Percentiles rank a stretch among this genome's conserved stretches.
Evolutionary conservation across 2,329 filamentous ascomycete genomes (phyloP).

Genomic region (Aspergillus sp.): DNA sequence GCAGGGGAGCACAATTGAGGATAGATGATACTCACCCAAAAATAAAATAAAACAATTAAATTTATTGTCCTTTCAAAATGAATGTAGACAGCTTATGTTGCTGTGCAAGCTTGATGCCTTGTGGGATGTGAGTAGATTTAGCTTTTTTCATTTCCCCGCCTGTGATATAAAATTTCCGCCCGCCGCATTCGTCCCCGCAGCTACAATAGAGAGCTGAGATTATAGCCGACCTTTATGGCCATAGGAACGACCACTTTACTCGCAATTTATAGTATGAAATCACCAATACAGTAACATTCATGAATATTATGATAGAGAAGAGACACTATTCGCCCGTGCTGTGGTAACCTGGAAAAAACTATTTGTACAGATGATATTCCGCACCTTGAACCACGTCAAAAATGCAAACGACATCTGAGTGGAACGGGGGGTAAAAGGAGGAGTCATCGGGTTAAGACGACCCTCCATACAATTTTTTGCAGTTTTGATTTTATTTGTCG

Average conservation of each 20-base stretch:
- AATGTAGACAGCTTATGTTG: not conserved
- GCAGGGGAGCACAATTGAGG: not conserved
- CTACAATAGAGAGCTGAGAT: not conserved
- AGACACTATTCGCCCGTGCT: conserved; percentile 32
- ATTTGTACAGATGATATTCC: conserved; percentile 37
- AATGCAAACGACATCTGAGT: conserved; percentile 10
- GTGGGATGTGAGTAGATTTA: not conserved
- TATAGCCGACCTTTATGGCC: not conserved
- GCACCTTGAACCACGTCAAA: conserved; percentile 12
- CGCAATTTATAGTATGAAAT: not conserved
- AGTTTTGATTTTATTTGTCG: conserved; percentile 28
- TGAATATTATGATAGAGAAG: conserved; percentile 25
- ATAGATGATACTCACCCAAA: not conserved
- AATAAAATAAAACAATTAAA: not conserved
- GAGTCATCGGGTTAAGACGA: not conserved
- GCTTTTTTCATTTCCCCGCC: not conserved
- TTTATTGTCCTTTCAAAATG: not conserved
- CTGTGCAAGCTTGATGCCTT: not conserved
- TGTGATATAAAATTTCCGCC: conserved; percentile 28
- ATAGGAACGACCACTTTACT: not conserved
- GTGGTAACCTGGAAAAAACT: conserved; percentile 31
- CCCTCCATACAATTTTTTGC: not conserved
- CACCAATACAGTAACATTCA: not conserved
- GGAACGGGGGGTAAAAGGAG: conserved; percentile 3
- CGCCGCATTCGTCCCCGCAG: conserved; percentile 33